Base-by-base conservation (phyloP, 768 basidiomycete genomes). In the Macrolepiota albuminosa region DNA sequence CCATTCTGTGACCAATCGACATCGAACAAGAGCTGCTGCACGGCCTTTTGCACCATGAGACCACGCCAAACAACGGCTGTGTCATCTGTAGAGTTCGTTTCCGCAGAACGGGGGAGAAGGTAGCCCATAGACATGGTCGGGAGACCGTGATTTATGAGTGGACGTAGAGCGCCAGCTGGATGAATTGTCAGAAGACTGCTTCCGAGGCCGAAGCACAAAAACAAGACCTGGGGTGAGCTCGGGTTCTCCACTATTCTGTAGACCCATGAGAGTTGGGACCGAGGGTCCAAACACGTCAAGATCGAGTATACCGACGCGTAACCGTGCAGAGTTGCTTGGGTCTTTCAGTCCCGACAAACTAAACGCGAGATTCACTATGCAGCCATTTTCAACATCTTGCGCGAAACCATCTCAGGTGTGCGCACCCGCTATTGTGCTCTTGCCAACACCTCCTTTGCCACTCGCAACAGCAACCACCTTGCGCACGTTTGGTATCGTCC, bases 91-190 rank as follows among this genome's bases (percentile, higher is more conserved):
- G 82, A 75, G 46, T 76, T 75, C 33, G 76, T 75, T 7, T 81
- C 78, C 36, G 76, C 64, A 1, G 78, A 68, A 57, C 76, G 74
- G 1, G 91, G 88, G 14, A 98, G 81, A 13, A 99, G 83, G 70
- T 94, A 99, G 3, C 95, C 96, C 85, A 99, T 97, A 0, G 95
- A 97, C 96, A 98, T 98, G 66, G 90, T 91, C 16, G 91, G 88
- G 2, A 98, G 67, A 14, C 93, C 91, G 71, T 98, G 94, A 68
- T 97, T 97, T 21, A 79, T 80, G 16, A 98, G 73, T 0, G 95
- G 96, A 11, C 90, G 68, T 33, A 98, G 79, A 24, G 89, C 87
- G 10, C 93, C 93, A 39, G 68, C 94, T 91, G 60, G 46, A 57
- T 29, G 26, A 18, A 36, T 31, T 31, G 59, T 34, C 48, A 49